Conservation (phyloP, 2,329 filamentous ascomycete genomes). For the Cytospora chrysosperma region DNA sequence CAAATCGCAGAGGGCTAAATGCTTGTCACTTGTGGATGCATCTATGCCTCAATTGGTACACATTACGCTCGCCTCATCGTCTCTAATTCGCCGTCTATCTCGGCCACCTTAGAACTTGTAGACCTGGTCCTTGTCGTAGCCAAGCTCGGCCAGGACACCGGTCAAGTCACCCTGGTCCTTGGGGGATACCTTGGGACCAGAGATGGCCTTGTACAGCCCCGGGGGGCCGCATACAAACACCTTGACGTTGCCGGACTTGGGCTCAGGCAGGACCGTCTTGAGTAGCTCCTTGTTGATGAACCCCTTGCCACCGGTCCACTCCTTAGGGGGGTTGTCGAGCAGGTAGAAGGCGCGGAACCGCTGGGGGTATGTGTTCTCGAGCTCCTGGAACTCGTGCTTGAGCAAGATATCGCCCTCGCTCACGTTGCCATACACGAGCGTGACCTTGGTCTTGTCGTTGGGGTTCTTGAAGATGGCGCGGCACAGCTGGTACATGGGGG, state of each 20-base stretch:
- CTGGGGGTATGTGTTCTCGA: conserved; percentile 94
- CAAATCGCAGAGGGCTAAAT: not conserved
- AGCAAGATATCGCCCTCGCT: conserved; percentile 87
- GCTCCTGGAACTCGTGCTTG: conserved; percentile 76
- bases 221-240: conserved; percentile 95
- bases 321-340: conserved; percentile 78
- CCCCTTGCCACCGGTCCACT: conserved; percentile 75
- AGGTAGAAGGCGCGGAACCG: conserved; percentile 95
- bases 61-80: not conserved
- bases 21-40: not conserved
- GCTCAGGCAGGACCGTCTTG: conserved; percentile 92
- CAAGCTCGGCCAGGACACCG: conserved; percentile 79
- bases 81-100: not conserved
- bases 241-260: conserved; percentile 90
- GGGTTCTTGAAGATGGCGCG: conserved; percentile 95
- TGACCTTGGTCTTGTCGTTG: conserved; percentile 95
- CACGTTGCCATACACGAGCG: conserved; percentile 89
- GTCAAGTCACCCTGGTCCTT: conserved; percentile 88
- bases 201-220: conserved; percentile 89
- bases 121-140: conserved; percentile 75
- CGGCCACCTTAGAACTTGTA: conserved; percentile 75
- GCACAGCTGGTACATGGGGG: conserved; percentile 94
- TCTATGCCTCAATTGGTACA: conserved; percentile 3
- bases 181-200: conserved; percentile 86
- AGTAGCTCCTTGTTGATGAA: conserved; percentile 87